Evolutionary conservation across 2,329 filamentous ascomycete genomes (phyloP).

Genomic region (Pestalotiopsis sp.): DNA sequence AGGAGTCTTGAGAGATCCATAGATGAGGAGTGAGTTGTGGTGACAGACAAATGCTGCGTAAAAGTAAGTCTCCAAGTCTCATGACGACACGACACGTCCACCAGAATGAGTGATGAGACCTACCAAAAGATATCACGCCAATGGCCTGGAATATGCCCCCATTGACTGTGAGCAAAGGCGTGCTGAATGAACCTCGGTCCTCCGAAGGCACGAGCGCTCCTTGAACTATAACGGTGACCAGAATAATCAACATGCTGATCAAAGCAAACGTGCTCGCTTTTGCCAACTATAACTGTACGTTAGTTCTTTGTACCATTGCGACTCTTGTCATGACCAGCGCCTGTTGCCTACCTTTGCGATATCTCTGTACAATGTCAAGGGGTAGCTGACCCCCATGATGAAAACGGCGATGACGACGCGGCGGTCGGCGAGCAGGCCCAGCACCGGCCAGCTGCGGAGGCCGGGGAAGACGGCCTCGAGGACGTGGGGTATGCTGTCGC

Average conservation of each 20-base stretch:
- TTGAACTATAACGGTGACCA: constrained; percentile 85
- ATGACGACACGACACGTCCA: not conserved
- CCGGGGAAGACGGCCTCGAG: constrained; percentile 80
- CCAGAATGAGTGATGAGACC: constrained; percentile 22
- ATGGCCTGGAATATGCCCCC: constrained; percentile 92
- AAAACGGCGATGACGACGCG: constrained; percentile 87
- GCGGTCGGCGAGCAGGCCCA: constrained; percentile 82
- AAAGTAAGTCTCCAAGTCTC: not conserved
- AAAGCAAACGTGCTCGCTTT: constrained; percentile 94
- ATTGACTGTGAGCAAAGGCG: constrained; percentile 76
- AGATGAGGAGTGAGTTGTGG: constrained; percentile 97
- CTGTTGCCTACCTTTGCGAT: constrained; percentile 79
- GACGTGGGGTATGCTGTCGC: constrained; percentile 94
- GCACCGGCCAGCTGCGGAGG: constrained; percentile 70
- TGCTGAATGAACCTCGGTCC: constrained; percentile 70
- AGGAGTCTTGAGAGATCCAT: constrained; percentile 90
- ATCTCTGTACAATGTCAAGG: constrained; percentile 90
- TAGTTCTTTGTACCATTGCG: not conserved
- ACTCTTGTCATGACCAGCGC: not conserved
- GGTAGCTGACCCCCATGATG: constrained; percentile 83
- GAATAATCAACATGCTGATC: constrained; percentile 89
- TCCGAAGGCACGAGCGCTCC: constrained; percentile 74
- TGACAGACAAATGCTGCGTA: constrained; percentile 68
- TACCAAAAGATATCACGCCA: constrained; percentile 96
- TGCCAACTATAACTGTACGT: constrained; percentile 65